Base-by-base conservation (phyloP, 2,329 filamentous ascomycete genomes). In the Scorias spongiosa region DNA sequence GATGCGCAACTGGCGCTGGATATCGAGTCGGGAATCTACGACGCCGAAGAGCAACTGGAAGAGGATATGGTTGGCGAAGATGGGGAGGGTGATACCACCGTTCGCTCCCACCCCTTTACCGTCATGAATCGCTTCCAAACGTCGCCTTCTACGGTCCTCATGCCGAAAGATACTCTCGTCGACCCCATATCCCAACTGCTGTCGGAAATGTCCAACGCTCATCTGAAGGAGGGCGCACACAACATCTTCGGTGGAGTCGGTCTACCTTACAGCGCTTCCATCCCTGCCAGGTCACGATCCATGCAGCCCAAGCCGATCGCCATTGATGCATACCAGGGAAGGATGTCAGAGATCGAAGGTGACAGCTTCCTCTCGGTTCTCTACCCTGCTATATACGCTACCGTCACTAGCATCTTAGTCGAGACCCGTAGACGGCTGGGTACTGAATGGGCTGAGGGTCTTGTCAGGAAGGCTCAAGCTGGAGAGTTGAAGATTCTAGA, bases 361-460 rank as follows among this genome's bases (percentile, higher is more conserved):
- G 81, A 89, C 63, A 74, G 75, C 3, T 88, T 80, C 56, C 65
- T 88, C 45, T 74, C 81, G 1, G 74, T 74, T 0, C 74, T 83
- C 14, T 66, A 87, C 53, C 84, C 84, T 0, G 80, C 75, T 2
- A 73, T 78, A 14, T 89, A 86, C 54, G 76, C 82, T 2, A 74
- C 80, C 1, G 67, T 75, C 7, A 75, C 76, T 66, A 76, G 78
- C 47, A 71, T 78, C 2, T 63, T 91, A 10, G 78, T 82, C 1
- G 84, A 91, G 61, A 72, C 84, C 9, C 74, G 84, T 42, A 81
- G 81, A 57, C 73, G 84, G 26, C 64, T 89, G 3, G 84, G 85
- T 2, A 68, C 72, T 0, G 66, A 72, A 1, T 93, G 84, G 84
- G 63, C 88, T 5, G 72, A 76, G 46, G 71, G 71, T 2, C 67